Conservation (phyloP, 2,329 filamentous ascomycete species). For the Colletotrichum scovillei region DNA sequence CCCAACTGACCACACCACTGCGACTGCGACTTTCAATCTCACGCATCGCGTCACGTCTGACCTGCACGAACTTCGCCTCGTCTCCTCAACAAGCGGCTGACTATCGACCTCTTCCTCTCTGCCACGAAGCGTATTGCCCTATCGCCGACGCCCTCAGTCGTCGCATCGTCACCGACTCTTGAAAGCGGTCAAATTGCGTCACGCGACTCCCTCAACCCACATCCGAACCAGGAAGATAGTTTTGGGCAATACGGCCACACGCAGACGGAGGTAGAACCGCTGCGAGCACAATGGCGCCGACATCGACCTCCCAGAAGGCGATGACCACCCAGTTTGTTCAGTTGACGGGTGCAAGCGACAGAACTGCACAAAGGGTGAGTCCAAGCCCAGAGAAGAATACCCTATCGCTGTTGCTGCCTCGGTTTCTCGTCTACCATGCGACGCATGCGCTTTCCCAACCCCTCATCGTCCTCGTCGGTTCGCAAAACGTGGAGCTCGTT, state of each 20-base stretch:
- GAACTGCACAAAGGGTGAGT: constrained; percentile 58
- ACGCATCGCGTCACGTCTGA: neutral
- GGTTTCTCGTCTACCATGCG: neutral
- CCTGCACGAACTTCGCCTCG: neutral
- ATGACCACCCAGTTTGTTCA: constrained; percentile 54
- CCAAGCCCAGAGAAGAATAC: constrained; percentile 1
- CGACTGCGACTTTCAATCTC: constrained; percentile 1
- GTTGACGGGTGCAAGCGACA: constrained; percentile 56
- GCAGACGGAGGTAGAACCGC: neutral
- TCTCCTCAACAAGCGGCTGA: neutral
- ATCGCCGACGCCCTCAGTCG: neutral
- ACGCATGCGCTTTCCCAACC: neutral
- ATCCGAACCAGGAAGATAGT: neutral
- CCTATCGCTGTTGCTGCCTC: neutral
- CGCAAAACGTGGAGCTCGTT: neutral
- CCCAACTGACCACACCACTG: neutral
- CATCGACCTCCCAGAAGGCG: constrained; percentile 53
- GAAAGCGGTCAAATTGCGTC: constrained; percentile 18
- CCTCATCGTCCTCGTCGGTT: constrained; percentile 3
- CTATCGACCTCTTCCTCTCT: neutral
- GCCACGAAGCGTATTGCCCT: neutral
- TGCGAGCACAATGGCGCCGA: constrained; percentile 48
- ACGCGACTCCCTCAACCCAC: constrained; percentile 12
- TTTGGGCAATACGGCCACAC: constrained; percentile 3
- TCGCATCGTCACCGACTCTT: constrained; percentile 12